Evolutionary conservation across 2,329 filamentous ascomycete species (phyloP), one percentile per base, ranked within the genome.

Genomic region (Colletotrichum lindemuthianum): DNA sequence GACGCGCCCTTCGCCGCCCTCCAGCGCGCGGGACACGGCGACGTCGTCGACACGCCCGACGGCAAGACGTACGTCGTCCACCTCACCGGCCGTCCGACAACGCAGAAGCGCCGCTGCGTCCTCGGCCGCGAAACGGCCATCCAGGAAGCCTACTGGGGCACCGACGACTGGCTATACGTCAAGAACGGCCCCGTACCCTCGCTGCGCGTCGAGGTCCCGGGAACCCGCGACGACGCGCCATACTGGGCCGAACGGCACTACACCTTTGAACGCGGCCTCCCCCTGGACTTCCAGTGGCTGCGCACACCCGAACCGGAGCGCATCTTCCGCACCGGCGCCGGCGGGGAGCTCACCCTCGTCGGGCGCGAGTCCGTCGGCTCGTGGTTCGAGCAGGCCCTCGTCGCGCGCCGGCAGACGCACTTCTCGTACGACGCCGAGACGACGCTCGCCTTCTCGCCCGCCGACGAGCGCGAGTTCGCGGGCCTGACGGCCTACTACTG

Each of bases 381-480:
- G 2, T 87, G 85, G 85, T 87, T 86, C 69, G 85, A 87, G 71
- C 84, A 87, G 72, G 76, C 84, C 0, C 77, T 87, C 2, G 83
- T 87, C 1, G 85, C 85, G 0, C 76, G 85, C 7, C 79, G 84
- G 5, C 84, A 87, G 72, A 81, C 79, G 16, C 84, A 87, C 70
- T 89, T 88, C 72, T 87, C 84, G 1, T 87, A 84, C 69, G 85
- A 88, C 60, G 86, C 85, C 53, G 85, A 88, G 72, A 88, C 86
- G 0, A 74, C 81, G 0, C 68, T 88, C 3, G 78, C 82, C 61
- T 88, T 87, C 69, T 74, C 76, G 0, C 87, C 87, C 0, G 72
- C 74, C 0, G 86, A 89, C 69, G 86, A 88, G 76, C 79, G 86
- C 10, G 82, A 88, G 68, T 89, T 87, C 64, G 86, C 87, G 0